phyloP scores from a whole-genome alignment of 805 yeast species.

The Sungouiozyma ichnusensis region DNA sequence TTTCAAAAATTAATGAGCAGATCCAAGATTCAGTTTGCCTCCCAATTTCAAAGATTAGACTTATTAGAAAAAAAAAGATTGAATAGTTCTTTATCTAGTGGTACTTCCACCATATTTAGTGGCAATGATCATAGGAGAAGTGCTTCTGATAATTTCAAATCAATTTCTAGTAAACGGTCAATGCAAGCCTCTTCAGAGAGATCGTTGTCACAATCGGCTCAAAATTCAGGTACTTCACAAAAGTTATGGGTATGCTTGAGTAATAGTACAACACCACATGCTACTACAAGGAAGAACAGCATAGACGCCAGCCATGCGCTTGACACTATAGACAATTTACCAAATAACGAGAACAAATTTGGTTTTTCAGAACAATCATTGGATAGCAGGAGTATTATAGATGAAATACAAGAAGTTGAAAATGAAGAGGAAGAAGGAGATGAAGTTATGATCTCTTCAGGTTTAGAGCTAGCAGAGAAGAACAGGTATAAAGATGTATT shows the following conservation, averaged over 20 bases:
- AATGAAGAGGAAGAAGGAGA: constrained; percentile 15
- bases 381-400: not conserved
- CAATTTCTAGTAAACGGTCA: not conserved
- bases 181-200: constrained; percentile 6
- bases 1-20: constrained; percentile 26
- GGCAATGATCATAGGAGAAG: constrained; percentile 2
- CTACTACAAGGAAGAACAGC: not conserved
- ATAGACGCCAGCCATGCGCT: not conserved
- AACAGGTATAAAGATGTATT: constrained; percentile 84
- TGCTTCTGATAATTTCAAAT: constrained; percentile 3
- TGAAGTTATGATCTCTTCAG: constrained; percentile 45
- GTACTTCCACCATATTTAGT: not conserved
- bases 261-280: not conserved
- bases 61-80: constrained; percentile 58
- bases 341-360: not conserved
- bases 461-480: constrained; percentile 71
- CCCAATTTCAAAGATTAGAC: constrained; percentile 58
- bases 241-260: constrained; percentile 6
- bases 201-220: constrained; percentile 17
- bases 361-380: not conserved
- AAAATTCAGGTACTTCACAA: constrained; percentile 1
- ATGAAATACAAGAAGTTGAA: constrained; percentile 10
- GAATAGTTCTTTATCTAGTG: constrained; percentile 25
- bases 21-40: constrained; percentile 26
- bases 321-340: not conserved